These are phyloP conservation scores for Aspergillus saccharolyticus DNA, from an alignment of 495 filamentous ascomycete species.

Conservation along the genomic window DNA sequence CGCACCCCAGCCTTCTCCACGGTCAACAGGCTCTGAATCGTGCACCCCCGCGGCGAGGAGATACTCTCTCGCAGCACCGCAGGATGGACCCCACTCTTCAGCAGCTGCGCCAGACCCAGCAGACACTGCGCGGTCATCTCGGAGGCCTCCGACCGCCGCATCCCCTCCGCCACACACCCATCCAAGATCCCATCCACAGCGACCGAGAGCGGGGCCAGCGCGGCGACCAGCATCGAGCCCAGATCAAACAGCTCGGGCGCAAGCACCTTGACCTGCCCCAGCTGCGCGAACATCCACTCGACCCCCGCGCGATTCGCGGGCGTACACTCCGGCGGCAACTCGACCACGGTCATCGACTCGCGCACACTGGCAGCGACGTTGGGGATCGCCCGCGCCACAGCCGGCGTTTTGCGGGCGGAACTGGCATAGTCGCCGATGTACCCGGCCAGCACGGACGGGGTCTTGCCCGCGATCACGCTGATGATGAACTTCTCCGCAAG, in stretches of 20 bases:
- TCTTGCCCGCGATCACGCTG: conserved; percentile 78
- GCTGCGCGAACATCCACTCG: conserved; percentile 22
- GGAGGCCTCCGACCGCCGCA: conserved; percentile 31
- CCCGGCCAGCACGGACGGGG: conserved; percentile 55
- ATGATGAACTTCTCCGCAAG: conserved; percentile 76
- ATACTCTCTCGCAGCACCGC: conserved; percentile 32
- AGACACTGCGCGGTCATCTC: conserved; percentile 30
- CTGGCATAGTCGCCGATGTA: conserved; percentile 42
- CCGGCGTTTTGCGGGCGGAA: conserved; percentile 11
- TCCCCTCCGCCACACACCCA: conserved; percentile 35
- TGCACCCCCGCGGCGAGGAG: conserved; percentile 34
- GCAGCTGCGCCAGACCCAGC: conserved; percentile 27
- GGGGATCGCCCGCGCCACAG: conserved; percentile 30
- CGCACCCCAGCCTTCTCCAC: conserved; percentile 31
- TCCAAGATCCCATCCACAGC: conserved; percentile 37
- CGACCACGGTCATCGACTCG: conserved; percentile 33
- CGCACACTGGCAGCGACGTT: conserved; percentile 33
- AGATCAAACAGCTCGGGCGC: conserved; percentile 24
- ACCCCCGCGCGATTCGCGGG: conserved; percentile 14
- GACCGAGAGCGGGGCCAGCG: conserved; percentile 30
- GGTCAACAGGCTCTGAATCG: conserved; percentile 29
- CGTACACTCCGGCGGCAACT: conserved; percentile 13
- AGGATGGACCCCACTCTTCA: conserved; percentile 31
- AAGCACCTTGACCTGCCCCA: conserved; percentile 31
- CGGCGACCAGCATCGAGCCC: conserved; percentile 28